Evolutionary conservation across 1,284 basidiomycete genomes (phyloP).

Genomic region (Boletus holoroseus): DNA sequence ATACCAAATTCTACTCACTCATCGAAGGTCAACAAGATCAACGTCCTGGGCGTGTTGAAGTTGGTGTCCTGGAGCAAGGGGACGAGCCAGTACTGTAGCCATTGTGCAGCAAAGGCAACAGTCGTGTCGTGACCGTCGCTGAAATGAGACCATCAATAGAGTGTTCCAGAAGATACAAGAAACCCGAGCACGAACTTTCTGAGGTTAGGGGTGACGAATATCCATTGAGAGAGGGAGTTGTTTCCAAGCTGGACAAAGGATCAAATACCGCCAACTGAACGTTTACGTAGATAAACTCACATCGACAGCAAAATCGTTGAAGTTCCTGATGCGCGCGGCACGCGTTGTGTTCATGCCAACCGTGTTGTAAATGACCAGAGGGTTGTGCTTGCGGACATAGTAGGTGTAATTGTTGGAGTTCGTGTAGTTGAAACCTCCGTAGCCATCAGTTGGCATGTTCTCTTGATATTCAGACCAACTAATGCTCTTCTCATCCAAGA

Average conservation of each 20-base stretch:
- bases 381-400: constrained; percentile 56
- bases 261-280: constrained; percentile 29
- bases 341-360: constrained; percentile 41
- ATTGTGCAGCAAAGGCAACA: constrained; percentile 45
- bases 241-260: constrained; percentile 24
- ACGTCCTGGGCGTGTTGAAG: constrained; percentile 48
- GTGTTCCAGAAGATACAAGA: background rate
- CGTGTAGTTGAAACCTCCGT: constrained; percentile 44
- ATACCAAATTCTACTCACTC: constrained; percentile 18
- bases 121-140: constrained; percentile 48
- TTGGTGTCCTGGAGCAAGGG: constrained; percentile 44
- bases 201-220: constrained; percentile 59
- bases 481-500: constrained; percentile 56
- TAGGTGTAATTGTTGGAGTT: constrained; percentile 32
- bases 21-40: constrained; percentile 53
- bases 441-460: constrained; percentile 54
- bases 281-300: constrained; percentile 42
- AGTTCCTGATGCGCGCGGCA: constrained; percentile 51
- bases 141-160: constrained; percentile 23
- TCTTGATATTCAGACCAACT: constrained; percentile 56
- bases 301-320: constrained; percentile 54
- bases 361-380: constrained; percentile 49
- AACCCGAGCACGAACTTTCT: constrained; percentile 14
- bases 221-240: constrained; percentile 51
- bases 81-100: constrained; percentile 49